Evolutionary conservation across 2,329 filamentous ascomycete genomes (phyloP).

Genomic region (Scedosporium apiospermum): DNA sequence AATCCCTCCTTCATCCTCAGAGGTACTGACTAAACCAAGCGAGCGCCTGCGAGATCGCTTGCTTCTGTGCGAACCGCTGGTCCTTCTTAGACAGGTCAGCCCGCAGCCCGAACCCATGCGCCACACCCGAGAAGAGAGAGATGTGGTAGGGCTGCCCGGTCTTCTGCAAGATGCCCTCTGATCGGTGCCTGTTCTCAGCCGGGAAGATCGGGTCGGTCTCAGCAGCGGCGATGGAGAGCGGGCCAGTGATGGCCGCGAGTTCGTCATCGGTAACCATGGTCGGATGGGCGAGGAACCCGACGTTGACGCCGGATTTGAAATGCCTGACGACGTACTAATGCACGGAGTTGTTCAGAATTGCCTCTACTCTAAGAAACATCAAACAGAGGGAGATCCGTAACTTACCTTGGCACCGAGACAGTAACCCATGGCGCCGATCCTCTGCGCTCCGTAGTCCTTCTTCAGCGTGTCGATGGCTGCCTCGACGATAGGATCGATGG

Average conservation of each 20-base stretch:
- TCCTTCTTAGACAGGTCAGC: conserved; percentile 48
- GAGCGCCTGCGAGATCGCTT: conserved; percentile 70
- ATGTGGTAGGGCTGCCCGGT: conserved; percentile 61
- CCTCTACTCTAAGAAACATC: neutral
- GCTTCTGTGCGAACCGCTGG: conserved; percentile 65
- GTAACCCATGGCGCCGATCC: conserved; percentile 59
- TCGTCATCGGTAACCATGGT: conserved; percentile 63
- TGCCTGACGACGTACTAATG: conserved; percentile 59
- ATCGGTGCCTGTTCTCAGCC: conserved; percentile 51
- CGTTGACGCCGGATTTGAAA: conserved; percentile 54
- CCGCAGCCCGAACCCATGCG: conserved; percentile 68
- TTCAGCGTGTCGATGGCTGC: conserved; percentile 44
- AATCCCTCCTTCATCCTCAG: conserved; percentile 15
- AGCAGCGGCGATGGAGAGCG: conserved; percentile 56
- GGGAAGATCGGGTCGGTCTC: conserved; percentile 61
- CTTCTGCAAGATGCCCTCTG: conserved; percentile 52
- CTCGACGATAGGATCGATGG: conserved; percentile 19
- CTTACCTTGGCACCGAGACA: conserved; percentile 65
- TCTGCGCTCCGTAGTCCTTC: conserved; percentile 43
- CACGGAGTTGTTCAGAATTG: neutral
- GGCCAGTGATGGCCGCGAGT: conserved; percentile 54
- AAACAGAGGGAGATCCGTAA: neutral
- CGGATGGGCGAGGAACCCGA: conserved; percentile 67
- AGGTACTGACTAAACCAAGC: conserved; percentile 55
- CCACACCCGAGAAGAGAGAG: conserved; percentile 60